phyloP scores from a whole-genome alignment of 2,329 filamentous ascomycete species.

The Emergomyces orientalis region DNA sequence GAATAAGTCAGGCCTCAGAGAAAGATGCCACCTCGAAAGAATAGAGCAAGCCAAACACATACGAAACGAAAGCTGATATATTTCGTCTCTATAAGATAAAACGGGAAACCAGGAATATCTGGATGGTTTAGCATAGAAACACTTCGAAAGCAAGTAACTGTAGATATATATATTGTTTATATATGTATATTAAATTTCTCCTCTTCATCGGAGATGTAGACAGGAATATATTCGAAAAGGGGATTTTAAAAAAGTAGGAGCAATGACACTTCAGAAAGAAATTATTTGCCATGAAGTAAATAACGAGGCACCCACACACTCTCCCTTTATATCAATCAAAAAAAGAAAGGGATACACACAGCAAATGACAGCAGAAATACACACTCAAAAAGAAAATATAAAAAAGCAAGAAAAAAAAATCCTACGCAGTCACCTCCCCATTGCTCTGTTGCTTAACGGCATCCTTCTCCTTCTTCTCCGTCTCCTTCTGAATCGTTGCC shows the following conservation, averaged over 20 bases:
- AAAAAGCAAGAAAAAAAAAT: constrained; percentile 7
- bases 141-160: too few species aligned
- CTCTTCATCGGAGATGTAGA: neutral
- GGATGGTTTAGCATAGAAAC: too few species aligned
- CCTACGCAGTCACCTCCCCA: constrained; percentile 22
- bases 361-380: constrained; percentile 12
- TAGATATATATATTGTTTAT: too few species aligned
- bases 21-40: too few species aligned
- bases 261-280: neutral
- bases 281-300: constrained; percentile 1
- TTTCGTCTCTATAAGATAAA: too few species aligned
- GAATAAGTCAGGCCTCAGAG: too few species aligned
- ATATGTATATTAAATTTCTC: neutral
- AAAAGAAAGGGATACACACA: constrained; percentile 6
- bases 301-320: neutral
- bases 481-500: constrained; percentile 18
- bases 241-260: neutral
- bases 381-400: constrained; percentile 14
- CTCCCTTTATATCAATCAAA: neutral
- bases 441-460: constrained; percentile 15
- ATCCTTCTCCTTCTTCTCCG: constrained; percentile 21
- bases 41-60: too few species aligned
- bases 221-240: neutral
- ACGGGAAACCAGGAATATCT: too few species aligned
- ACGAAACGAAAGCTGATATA: too few species aligned